A percentile compares a stretch with the other conserved stretches of the same genome.
phyloP scores from a whole-genome alignment of 2,329 filamentous ascomycete genomes.

The Aspergillus sp. region DNA sequence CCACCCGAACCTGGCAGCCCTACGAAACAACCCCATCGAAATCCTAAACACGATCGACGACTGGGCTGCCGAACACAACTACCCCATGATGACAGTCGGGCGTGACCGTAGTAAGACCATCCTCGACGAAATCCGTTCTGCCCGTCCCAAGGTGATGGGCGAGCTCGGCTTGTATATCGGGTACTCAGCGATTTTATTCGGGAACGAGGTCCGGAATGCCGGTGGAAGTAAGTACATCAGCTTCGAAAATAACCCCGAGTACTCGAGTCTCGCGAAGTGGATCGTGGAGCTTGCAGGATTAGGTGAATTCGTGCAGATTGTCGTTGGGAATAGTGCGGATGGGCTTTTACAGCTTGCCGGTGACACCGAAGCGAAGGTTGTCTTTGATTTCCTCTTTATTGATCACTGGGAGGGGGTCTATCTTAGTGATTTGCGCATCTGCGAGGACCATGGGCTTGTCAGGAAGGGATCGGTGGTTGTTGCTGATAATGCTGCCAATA shows the following conservation, averaged over 20 bases:
- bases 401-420: slow-evolving; percentile 77
- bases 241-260: slow-evolving; percentile 69
- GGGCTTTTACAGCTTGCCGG: background rate
- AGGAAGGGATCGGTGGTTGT: slow-evolving; percentile 45
- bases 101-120: background rate
- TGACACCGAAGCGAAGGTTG: slow-evolving; percentile 50
- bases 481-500: background rate
- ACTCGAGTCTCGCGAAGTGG: slow-evolving; percentile 67
- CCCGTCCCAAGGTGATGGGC: slow-evolving; percentile 62
- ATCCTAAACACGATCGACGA: background rate
- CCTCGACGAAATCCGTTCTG: background rate
- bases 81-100: background rate
- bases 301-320: slow-evolving; percentile 62
- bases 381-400: slow-evolving; percentile 68
- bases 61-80: background rate
- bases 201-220: slow-evolving; percentile 49
- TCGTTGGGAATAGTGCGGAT: slow-evolving; percentile 66
- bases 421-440: slow-evolving; percentile 69
- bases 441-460: slow-evolving; percentile 66
- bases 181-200: slow-evolving; percentile 75
- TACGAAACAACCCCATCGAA: background rate
- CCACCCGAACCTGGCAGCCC: background rate
- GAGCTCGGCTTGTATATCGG: slow-evolving; percentile 79
- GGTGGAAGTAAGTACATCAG: slow-evolving; percentile 66
- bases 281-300: slow-evolving; percentile 67